A percentile compares a stretch with the other conserved stretches of the same genome.
phyloP scores from a whole-genome alignment of 129 eudicot genomes.

The Solidago caesia region DNA sequence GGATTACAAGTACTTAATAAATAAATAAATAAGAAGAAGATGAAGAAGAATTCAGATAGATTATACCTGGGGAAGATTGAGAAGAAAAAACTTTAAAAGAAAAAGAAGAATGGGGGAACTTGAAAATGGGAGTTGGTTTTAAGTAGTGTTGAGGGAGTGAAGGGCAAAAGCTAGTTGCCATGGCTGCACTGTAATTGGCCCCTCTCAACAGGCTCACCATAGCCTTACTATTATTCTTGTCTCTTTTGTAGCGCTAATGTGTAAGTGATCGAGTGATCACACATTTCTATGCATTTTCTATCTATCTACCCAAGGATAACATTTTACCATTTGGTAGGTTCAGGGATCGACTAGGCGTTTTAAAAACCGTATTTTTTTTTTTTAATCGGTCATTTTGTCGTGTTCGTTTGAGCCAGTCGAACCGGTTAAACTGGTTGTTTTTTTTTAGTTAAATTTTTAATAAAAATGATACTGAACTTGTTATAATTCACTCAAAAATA shows the following conservation, averaged over 20 bases:
- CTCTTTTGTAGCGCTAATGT: slow-evolving; percentile 19
- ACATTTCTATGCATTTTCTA: slow-evolving; percentile 27
- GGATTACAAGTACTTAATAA: not conserved
- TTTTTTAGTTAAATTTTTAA: too few species aligned
- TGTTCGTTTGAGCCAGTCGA: too few species aligned
- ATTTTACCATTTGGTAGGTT: not conserved
- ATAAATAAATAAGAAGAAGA: not conserved
- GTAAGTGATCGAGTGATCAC: slow-evolving; percentile 5
- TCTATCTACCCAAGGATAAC: not conserved
- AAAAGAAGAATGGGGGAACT: slow-evolving; percentile 32
- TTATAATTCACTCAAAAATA: too few species aligned
- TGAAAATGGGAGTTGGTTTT: slow-evolving; percentile 35
- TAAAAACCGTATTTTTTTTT: too few species aligned
- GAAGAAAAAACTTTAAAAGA: slow-evolving; percentile 49
- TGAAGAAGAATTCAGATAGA: not conserved
- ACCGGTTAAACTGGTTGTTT: too few species aligned
- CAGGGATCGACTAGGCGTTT: too few species aligned
- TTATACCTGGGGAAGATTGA: slow-evolving; percentile 52
- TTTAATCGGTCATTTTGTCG: too few species aligned
- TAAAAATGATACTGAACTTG: too few species aligned
- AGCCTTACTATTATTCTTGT: not conserved
- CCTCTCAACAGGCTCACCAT: slow-evolving; percentile 30
- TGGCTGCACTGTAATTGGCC: slow-evolving; percentile 33
- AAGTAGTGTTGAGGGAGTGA: slow-evolving; percentile 45
- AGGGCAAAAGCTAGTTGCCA: slow-evolving; percentile 62